Evolutionary conservation across 164 flowering plant genomes (phyloP).

Genomic region (Amborella trichopoda): DNA sequence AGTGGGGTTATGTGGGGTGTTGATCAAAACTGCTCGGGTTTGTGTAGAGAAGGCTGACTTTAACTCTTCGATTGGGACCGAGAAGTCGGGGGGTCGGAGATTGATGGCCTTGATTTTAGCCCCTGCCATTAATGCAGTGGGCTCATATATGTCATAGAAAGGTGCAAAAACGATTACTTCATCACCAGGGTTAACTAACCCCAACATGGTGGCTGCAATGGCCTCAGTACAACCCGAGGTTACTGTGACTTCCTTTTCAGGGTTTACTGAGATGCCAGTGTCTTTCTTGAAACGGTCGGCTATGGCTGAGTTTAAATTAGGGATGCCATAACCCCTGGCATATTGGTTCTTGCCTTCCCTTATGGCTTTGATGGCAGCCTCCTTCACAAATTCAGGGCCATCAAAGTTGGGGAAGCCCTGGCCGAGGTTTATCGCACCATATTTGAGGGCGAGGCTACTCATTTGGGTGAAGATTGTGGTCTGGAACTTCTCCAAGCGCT

Average conservation of each 20-base stretch:
- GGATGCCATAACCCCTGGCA: constrained; percentile 88
- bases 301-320: constrained; percentile 75
- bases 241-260: constrained; percentile 90
- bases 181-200: constrained; percentile 90
- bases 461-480: constrained; percentile 94
- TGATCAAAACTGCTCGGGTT: constrained; percentile 79
- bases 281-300: constrained; percentile 78
- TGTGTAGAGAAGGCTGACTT: constrained; percentile 48
- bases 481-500: constrained; percentile 93
- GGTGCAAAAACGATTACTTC: constrained; percentile 95
- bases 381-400: constrained; percentile 96
- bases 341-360: constrained; percentile 91
- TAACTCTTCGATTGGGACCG: constrained; percentile 72
- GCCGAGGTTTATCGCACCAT: constrained; percentile 95
- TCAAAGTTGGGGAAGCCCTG: constrained; percentile 98
- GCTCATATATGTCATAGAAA: constrained; percentile 92
- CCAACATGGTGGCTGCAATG: constrained; percentile 90
- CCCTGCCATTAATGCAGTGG: constrained; percentile 95
- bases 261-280: constrained; percentile 71
- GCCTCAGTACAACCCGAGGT: constrained; percentile 99
- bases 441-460: constrained; percentile 87
- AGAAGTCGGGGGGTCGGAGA: constrained; percentile 76
- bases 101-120: constrained; percentile 66
- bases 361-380: constrained; percentile 90
- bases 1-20: constrained; percentile 95